Percentiles rank a stretch among this genome's conserved stretches.
Conservation (phyloP, 2,329 filamentous ascomycete genomes). For the Alternaria gaisen region DNA sequence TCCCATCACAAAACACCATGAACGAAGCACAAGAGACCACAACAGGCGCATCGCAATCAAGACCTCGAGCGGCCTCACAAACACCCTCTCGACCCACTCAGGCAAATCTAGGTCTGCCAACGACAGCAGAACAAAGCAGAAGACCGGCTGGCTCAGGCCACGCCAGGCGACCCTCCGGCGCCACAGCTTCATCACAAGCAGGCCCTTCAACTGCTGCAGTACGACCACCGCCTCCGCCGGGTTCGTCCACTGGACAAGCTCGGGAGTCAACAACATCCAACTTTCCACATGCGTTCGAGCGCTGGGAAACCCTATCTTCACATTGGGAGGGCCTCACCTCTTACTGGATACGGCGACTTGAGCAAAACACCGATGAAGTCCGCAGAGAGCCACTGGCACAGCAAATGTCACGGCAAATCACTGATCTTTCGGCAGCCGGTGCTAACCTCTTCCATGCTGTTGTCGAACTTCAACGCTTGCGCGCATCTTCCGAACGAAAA, state of each 20-base stretch:
- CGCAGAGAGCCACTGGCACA: conserved; percentile 82
- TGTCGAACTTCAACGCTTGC: conserved; percentile 90
- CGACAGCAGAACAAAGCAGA: conserved; percentile 38
- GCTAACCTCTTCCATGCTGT: conserved; percentile 98
- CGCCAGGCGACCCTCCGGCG: conserved; percentile 43
- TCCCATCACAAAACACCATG: conserved; percentile 31
- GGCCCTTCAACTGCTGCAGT: conserved; percentile 39
- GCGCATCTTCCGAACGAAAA: conserved; percentile 94
- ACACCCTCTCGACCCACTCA: conserved; percentile 41
- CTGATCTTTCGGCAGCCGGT: conserved; percentile 94
- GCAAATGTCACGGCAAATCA: conserved; percentile 92
- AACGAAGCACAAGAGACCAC: conserved; percentile 33
- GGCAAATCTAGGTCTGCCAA: conserved; percentile 34
- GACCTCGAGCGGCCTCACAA: conserved; percentile 45
- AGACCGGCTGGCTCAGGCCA: conserved; percentile 44
- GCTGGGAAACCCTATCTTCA: conserved; percentile 95
- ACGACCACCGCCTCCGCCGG: conserved; percentile 36
- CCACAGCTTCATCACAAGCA: conserved; percentile 43
- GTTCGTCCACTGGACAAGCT: conserved; percentile 36
- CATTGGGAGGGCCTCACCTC: conserved; percentile 98
- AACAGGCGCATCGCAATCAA: conserved; percentile 39
- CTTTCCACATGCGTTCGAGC: conserved; percentile 96
- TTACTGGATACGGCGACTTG: conserved; percentile 93
- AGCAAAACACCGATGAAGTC: conserved; percentile 88
- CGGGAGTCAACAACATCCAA: conserved; percentile 63